Conservation (phyloP, 305 asterid species). For the Nicotiana rustica region DNA sequence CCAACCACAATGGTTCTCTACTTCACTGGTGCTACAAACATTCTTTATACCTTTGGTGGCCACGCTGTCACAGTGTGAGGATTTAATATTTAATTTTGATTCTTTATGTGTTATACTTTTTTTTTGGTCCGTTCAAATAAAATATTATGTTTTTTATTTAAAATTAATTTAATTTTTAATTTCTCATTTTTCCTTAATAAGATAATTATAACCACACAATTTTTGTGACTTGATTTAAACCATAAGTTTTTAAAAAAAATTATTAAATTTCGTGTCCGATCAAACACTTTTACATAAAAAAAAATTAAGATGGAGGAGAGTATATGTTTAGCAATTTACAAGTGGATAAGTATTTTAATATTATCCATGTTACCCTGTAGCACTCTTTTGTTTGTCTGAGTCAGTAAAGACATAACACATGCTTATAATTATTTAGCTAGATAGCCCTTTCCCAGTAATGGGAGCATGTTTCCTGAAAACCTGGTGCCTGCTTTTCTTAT, state of each 20-base stretch:
- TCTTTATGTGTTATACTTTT: no score
- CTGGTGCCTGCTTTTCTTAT: constrained; percentile 35
- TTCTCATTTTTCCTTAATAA: neutral
- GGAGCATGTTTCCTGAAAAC: constrained; percentile 51
- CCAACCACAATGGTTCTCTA: constrained; percentile 77
- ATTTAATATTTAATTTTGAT: neutral
- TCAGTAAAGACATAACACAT: constrained; percentile 30
- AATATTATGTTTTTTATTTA: no score
- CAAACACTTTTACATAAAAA: neutral
- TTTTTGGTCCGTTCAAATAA: no score
- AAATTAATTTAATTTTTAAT: no score
- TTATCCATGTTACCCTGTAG: neutral
- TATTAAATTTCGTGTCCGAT: no score
- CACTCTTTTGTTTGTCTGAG: neutral
- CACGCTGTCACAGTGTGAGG: constrained; percentile 94
- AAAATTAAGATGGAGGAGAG: neutral
- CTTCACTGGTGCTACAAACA: constrained; percentile 89
- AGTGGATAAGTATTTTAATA: neutral
- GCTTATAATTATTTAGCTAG: constrained; percentile 32
- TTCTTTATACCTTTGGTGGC: constrained; percentile 89
- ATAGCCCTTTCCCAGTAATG: constrained; percentile 39
- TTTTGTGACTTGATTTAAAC: neutral
- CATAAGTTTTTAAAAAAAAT: neutral
- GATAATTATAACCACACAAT: no score
- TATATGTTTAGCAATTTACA: neutral